Percentiles rank a stretch among this genome's conserved stretches.
Evolutionary conservation across 2,329 filamentous ascomycete species (phyloP).

Genomic region (Fonsecaea monophora): DNA sequence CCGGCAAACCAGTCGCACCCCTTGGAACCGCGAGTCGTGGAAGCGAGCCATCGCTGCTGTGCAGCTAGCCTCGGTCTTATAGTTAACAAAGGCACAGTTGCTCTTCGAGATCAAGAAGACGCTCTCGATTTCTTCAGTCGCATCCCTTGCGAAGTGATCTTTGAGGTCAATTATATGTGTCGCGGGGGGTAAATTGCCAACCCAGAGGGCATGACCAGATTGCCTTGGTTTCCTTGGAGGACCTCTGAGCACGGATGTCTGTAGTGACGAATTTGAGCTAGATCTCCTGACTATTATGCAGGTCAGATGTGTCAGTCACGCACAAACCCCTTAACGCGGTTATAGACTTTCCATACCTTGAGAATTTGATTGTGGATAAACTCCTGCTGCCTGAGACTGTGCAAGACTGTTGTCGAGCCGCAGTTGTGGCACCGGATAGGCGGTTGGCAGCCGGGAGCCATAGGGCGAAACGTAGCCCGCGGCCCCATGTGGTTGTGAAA

Average conservation of each 20-base stretch:
- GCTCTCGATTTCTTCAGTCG: constrained; percentile 77
- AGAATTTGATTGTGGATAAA: constrained; percentile 28
- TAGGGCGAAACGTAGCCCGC: constrained; percentile 24
- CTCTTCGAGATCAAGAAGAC: constrained; percentile 95
- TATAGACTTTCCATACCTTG: constrained; percentile 27
- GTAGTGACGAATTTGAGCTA: constrained; percentile 39
- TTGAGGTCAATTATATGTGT: constrained; percentile 85
- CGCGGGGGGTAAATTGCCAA: constrained; percentile 88
- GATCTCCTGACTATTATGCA: constrained; percentile 33
- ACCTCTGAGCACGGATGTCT: constrained; percentile 60
- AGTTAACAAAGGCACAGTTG: constrained; percentile 97
- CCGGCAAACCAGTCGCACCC: constrained; percentile 83
- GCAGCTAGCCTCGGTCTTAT: constrained; percentile 79
- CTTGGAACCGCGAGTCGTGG: constrained; percentile 88
- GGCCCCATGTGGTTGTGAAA: constrained; percentile 20
- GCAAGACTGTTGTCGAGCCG: constrained; percentile 31
- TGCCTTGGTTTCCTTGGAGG: constrained; percentile 71
- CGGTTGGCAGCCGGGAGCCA: constrained; percentile 15
- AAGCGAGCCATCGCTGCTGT: constrained; percentile 78
- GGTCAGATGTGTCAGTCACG: constrained; percentile 19
- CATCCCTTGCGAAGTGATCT: constrained; percentile 83
- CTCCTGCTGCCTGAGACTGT: constrained; percentile 14
- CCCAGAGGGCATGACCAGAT: constrained; percentile 90
- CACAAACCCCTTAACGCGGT: too few species aligned
- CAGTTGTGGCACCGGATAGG: constrained; percentile 35